Evolutionary conservation across 176 grass and related monocot genomes (phyloP).

Genomic region (Eremochloa ophiuroides): DNA sequence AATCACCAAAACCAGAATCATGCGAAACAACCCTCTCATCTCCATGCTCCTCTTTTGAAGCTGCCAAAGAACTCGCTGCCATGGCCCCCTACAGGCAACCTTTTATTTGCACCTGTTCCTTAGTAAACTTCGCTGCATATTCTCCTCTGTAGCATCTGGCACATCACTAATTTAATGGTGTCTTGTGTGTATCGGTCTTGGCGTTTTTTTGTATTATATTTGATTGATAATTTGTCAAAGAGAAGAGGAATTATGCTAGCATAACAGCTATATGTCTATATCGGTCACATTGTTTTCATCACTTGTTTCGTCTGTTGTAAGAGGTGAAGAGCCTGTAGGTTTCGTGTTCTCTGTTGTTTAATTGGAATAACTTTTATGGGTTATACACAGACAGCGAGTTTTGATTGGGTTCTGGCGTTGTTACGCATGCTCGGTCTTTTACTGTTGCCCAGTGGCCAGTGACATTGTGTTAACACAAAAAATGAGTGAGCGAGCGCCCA

Average conservation of each 20-base stretch:
- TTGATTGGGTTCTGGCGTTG: neutral
- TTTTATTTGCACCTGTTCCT: slow-evolving; percentile 7
- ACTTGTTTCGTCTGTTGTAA: neutral
- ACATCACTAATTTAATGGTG: slow-evolving; percentile 4
- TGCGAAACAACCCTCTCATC: neutral
- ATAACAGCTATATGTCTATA: slow-evolving; percentile 9
- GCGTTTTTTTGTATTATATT: neutral
- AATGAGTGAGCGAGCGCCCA: no score
- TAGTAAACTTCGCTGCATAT: slow-evolving; percentile 25
- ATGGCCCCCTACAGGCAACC: neutral
- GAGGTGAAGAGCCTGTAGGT: neutral
- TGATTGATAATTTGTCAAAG: neutral
- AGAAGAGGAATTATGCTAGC: slow-evolving; percentile 4
- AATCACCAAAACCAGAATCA: neutral
- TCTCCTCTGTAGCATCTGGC: neutral
- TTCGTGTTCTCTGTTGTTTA: neutral
- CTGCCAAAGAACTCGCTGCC: slow-evolving; percentile 18
- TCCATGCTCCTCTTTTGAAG: neutral
- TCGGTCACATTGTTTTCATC: neutral
- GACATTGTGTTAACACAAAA: neutral
- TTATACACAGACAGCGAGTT: neutral
- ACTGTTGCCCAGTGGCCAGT: neutral
- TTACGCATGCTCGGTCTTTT: neutral
- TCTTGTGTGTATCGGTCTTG: neutral
- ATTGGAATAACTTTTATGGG: neutral